These are phyloP conservation scores for Lizonia empirigonia DNA, from an alignment of 2,329 filamentous ascomycete species.

Conservation along the genomic window DNA sequence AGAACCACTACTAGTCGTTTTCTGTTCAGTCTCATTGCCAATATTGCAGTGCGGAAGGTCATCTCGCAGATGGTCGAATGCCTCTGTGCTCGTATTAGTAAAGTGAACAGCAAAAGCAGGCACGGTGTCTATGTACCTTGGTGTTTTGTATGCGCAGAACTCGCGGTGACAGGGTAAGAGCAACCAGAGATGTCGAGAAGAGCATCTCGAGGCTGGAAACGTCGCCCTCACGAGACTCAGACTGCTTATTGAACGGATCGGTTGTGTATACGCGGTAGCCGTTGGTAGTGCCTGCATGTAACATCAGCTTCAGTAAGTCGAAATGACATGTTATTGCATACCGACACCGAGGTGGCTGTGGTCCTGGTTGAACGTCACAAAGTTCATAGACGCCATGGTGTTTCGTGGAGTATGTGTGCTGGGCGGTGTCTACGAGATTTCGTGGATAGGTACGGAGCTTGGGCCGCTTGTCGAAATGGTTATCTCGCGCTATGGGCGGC, in stretches of 20 bases:
- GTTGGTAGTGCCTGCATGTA: constrained; percentile 75
- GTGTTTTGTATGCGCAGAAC: constrained; percentile 97
- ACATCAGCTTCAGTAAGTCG: constrained; percentile 11
- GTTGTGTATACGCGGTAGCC: constrained; percentile 97
- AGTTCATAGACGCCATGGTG: constrained; percentile 71
- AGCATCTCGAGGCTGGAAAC: constrained; percentile 98
- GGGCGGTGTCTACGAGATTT: constrained; percentile 11
- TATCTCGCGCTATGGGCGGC: constrained; percentile 17
- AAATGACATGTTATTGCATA: constrained; percentile 52
- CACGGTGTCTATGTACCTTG: constrained; percentile 65
- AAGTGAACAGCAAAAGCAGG: neutral
- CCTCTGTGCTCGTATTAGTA: constrained; percentile 51
- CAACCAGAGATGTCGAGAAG: constrained; percentile 95
- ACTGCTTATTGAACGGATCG: constrained; percentile 93
- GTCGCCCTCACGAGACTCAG: constrained; percentile 92
- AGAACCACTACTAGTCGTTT: constrained; percentile 92
- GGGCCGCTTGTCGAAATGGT: constrained; percentile 15
- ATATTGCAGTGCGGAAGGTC: constrained; percentile 94
- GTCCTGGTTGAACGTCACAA: constrained; percentile 99
- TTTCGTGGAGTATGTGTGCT: constrained; percentile 7
- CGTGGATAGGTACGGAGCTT: constrained; percentile 23
- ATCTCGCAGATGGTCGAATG: constrained; percentile 95
- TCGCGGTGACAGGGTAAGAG: constrained; percentile 87
- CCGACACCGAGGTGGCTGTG: constrained; percentile 96
- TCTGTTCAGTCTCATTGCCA: constrained; percentile 90